These are phyloP conservation scores for Nicotiana attenuata DNA, from an alignment of 257 asterid genomes.

Conservation along the genomic window DNA sequence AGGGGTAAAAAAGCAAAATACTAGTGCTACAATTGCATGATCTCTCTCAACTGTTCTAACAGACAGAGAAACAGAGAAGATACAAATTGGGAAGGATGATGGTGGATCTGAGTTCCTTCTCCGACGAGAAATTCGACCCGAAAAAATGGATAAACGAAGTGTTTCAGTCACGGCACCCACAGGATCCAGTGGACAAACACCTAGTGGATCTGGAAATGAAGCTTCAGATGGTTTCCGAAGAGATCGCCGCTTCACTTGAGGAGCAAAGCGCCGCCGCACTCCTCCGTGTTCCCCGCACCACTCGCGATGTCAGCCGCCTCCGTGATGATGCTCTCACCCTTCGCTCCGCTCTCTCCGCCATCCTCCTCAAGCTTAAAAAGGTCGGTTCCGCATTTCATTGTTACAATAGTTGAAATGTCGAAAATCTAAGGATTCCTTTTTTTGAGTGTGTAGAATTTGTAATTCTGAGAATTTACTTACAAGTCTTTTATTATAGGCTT, in stretches of 20 bases:
- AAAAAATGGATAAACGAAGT: constrained; percentile 92
- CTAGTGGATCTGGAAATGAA: constrained; percentile 97
- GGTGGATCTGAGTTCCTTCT: constrained; percentile 87
- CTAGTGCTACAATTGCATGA: not conserved
- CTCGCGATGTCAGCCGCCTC: constrained; percentile 85
- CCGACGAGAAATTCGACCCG: constrained; percentile 88
- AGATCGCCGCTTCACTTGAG: constrained; percentile 91
- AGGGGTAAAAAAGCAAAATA: not conserved
- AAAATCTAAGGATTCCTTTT: not conserved
- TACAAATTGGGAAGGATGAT: constrained; percentile 39
- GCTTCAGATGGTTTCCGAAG: constrained; percentile 94
- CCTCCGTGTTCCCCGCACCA: constrained; percentile 92
- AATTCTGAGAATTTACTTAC: not conserved
- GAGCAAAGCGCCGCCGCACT: constrained; percentile 91
- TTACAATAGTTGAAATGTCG: not conserved
- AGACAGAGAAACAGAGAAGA: not conserved
- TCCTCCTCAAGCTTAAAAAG: constrained; percentile 71
- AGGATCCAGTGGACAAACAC: constrained; percentile 89
- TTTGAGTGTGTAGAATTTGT: not conserved
- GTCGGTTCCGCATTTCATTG: constrained; percentile 20
- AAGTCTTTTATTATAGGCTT: not conserved
- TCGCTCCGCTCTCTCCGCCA: constrained; percentile 82
- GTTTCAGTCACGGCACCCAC: constrained; percentile 75
- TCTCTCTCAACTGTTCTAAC: not conserved
- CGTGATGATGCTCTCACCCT: constrained; percentile 86